Base-by-base conservation (phyloP, 208 protist genomes). In the Angomonas desouzai region DNA sequence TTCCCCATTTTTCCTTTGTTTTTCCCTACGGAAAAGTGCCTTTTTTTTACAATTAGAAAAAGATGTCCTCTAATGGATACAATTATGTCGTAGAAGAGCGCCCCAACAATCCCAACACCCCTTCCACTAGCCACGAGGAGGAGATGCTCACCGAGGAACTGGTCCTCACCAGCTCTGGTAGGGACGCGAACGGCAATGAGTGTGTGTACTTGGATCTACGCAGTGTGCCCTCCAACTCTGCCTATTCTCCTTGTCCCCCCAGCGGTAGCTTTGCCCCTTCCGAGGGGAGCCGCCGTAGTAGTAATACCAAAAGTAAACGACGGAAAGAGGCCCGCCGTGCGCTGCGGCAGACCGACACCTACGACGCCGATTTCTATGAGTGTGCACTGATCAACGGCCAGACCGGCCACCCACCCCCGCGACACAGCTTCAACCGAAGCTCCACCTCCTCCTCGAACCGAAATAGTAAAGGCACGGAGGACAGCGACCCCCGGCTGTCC, bases 241-340 rank as follows among this genome's bases (percentile, higher is more conserved):
- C n/a, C n/a, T n/a, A n/a, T n/a, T n/a, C n/a, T n/a, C n/a, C n/a
- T n/a, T n/a, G n/a, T n/a, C n/a, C n/a, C n/a, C n/a, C n/a, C n/a
- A 57, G 28, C 28, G 29, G 51, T 11, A 10, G n/a, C 51, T 28
- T 28, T 20, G 28, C 25, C 13, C 51, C 23, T 3, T 36, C 51
- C 30, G 55, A 27, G 36, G 27, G 58, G n/a, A 32, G 36, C 11
- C 11, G 38, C 3, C 22, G 18, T 29, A 33, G 38, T n/a, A 33
- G 58, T 47, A 63, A 33, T 47, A 28, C 43, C 48, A 38, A 45
- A 20, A 65, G 47, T 23, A 51, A 51, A 23, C 45, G 45, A 51
- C 9, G 45, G 20, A 51, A 51, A 25, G 23, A 28, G 45, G 4
- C 18, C 25, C 43, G 60, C 3, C 10, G 16, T 23, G 10, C 38